These are phyloP conservation scores for Kodamaea lidongshanica DNA, from an alignment of 805 yeast genomes.

Conservation along the genomic window DNA sequence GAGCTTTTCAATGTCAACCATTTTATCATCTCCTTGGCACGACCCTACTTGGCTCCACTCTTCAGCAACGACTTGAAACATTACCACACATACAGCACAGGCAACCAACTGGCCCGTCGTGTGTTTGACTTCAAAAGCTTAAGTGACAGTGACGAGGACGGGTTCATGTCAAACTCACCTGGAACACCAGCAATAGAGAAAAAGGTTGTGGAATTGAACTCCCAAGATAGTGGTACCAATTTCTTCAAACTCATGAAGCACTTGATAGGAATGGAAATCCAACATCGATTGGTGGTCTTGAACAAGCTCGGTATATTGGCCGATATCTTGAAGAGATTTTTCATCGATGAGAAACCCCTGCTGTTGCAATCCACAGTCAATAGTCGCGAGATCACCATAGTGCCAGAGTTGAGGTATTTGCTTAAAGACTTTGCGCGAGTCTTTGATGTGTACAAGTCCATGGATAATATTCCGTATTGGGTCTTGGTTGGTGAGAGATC, in stretches of 20 bases:
- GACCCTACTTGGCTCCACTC: conserved; percentile 90
- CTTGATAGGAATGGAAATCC: conserved; percentile 67
- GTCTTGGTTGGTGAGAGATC: conserved; percentile 83
- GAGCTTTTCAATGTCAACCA: conserved; percentile 94
- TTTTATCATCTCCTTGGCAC: conserved; percentile 82
- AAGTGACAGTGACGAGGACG: conserved; percentile 7
- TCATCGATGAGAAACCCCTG: conserved; percentile 73
- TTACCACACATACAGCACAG: conserved; percentile 36
- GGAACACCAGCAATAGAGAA: conserved; percentile 3
- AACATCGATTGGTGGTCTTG: conserved; percentile 75
- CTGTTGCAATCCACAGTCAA: conserved; percentile 64
- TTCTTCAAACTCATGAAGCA: conserved; percentile 39
- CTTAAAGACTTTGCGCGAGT: conserved; percentile 68
- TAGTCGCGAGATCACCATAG: conserved; percentile 76
- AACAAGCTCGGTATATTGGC: conserved; percentile 74
- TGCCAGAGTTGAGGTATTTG: conserved; percentile 74
- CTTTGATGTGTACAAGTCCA: conserved; percentile 65
- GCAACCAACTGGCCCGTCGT: conserved; percentile 12
- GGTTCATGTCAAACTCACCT: not conserved
- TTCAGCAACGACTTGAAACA: conserved; percentile 79
- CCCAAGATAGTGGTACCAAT: conserved; percentile 29
- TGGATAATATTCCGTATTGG: conserved; percentile 82
- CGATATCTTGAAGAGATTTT: conserved; percentile 61
- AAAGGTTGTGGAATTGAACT: conserved; percentile 24
- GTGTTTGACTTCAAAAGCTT: conserved; percentile 6